phyloP scores from a whole-genome alignment of 768 basidiomycete species.

The Suillus variegatus region DNA sequence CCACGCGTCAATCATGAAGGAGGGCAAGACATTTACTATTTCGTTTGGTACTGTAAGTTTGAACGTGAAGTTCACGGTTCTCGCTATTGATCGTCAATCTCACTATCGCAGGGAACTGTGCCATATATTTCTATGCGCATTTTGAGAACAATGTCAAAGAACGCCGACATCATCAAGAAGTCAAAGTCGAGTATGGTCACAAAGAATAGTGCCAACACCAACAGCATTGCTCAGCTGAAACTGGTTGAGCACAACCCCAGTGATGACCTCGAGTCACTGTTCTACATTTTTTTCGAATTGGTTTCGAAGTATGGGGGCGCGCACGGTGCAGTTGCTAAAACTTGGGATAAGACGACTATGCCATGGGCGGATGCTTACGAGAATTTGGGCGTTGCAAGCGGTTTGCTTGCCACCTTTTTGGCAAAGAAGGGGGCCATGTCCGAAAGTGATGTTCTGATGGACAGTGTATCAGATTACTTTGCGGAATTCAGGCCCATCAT shows the following conservation, averaged over 20 bases:
- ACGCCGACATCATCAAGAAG: not conserved
- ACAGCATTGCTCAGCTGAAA: not conserved
- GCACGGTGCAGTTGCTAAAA: not conserved
- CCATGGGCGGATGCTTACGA: not conserved
- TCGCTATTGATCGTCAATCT: not conserved
- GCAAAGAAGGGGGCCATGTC: not conserved
- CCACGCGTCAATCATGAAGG: not conserved
- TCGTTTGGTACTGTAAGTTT: not conserved
- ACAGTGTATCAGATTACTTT: not conserved
- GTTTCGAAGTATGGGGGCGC: not conserved
- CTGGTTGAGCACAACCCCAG: not conserved
- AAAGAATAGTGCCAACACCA: not conserved
- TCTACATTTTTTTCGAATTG: not conserved
- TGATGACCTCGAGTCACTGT: not conserved
- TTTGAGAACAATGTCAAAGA: not conserved
- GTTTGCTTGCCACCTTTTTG: not conserved
- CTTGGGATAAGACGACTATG: not conserved
- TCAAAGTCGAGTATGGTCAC: too few relatives aligned
- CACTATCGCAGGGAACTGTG: not conserved
- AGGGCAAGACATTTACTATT: not conserved
- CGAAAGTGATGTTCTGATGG: not conserved
- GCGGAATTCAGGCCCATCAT: not conserved
- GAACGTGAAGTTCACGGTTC: not conserved
- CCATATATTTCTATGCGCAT: not conserved
- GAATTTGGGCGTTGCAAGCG: not conserved